Base-by-base conservation (phyloP, 805 yeast genomes). In the Kazachstania psychrophila region DNA sequence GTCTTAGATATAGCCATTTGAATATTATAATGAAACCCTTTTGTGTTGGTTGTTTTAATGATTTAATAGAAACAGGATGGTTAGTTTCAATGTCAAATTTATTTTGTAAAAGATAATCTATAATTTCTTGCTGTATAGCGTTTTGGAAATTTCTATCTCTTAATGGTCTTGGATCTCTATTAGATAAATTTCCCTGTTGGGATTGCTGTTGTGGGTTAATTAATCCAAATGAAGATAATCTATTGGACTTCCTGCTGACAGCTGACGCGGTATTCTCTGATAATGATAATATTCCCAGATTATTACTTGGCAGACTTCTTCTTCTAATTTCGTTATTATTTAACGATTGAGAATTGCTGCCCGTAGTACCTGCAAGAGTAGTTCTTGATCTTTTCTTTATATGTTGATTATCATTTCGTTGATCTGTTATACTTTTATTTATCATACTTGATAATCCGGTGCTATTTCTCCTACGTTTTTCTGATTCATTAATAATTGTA, bases 11-110 rank as follows among this genome's bases (percentile, higher is more conserved):
- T 17, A 88, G 60, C 72, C 86, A 88, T 55, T 80, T 82, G 61
- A 87, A 87, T 10, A 87, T 75, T 30, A 72, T 53, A 6, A 75
- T 76, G 56, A 87, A 87, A 47, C 84, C 95, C 51, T 81, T 83
- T 52, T 87, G 96, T 0, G 95, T 86, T 13, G 96, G 96, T 45
- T 69, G 75, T 45, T 65, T 70, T 40, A 87, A 63, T 2, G 85
- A 73, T 52, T 75, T 77, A 8, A 69, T 64, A 3, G 83, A 69
- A 15, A 87, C 58, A 3, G 84, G 72, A 44, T 79, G 84, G 47
- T 76, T 78, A 67, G 77, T 78, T 40, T 81, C 89, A 24, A 73
- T 62, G 51, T 83, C 94, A 57, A 83, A 87, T 52, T 73, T 72
- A 54, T 79, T 73, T 8, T 65, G 61, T 4, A 68, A 61, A 35